Conservation (phyloP, 2,329 filamentous ascomycete species). For the Paecilomyces formosus region DNA sequence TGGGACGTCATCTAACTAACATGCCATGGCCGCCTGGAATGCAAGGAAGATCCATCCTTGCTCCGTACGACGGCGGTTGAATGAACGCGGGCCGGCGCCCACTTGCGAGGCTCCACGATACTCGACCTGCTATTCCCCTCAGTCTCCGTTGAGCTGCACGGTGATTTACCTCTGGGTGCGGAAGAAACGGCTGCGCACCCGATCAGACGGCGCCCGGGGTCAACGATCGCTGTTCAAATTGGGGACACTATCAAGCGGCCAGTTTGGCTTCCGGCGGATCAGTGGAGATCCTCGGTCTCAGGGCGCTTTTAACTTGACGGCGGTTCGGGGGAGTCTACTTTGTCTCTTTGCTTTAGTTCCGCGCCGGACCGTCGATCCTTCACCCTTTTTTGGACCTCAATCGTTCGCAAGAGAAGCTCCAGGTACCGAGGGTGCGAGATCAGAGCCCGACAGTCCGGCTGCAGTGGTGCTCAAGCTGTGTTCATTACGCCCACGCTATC, state of each 20-base stretch:
- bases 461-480: background rate
- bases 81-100: background rate
- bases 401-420: background rate
- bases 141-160: background rate
- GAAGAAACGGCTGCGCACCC: background rate
- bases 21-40: background rate
- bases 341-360: background rate
- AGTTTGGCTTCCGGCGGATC: background rate
- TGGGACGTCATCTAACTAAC: background rate
- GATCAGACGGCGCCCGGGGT: background rate
- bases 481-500: background rate
- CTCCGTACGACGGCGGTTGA: background rate
- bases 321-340: background rate
- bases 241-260: background rate
- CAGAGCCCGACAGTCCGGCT: background rate
- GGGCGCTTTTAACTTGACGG: background rate
- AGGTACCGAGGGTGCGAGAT: too few species aligned
- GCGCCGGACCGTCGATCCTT: background rate
- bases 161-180: background rate
- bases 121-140: background rate
- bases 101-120: background rate
- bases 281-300: background rate
- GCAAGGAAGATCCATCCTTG: background rate
- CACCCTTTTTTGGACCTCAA: background rate
- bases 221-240: background rate